Evolutionary conservation across 129 eudicot genomes (phyloP).

Genomic region (Flaveria bidentis): DNA sequence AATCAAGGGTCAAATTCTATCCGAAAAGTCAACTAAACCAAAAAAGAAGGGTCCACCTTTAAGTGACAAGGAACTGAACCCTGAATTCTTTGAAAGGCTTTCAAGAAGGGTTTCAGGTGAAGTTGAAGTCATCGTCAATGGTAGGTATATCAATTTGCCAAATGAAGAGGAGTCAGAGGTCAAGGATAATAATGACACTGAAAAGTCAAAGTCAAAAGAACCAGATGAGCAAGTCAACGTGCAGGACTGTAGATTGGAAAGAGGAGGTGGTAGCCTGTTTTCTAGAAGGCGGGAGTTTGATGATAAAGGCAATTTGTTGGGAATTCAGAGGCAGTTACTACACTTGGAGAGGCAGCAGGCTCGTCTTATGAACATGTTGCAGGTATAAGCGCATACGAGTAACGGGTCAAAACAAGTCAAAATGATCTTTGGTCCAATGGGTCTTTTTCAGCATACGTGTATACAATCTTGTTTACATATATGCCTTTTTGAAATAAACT

Average conservation of each 20-base stretch:
- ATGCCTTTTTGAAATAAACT: neutral
- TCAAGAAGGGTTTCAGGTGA: conserved; percentile 74
- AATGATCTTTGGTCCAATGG: neutral
- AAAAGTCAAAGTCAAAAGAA: conserved; percentile 38
- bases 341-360: conserved; percentile 84
- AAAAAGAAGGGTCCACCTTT: conserved; percentile 80
- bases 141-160: conserved; percentile 44
- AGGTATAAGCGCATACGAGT: conserved; percentile 32
- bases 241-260: conserved; percentile 38
- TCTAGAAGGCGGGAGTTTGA: conserved; percentile 49
- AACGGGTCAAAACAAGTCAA: neutral
- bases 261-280: conserved; percentile 31
- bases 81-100: conserved; percentile 85
- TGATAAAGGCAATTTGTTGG: conserved; percentile 68
- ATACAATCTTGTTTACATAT: neutral
- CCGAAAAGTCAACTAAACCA: conserved; percentile 60
- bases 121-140: conserved; percentile 84
- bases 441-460: neutral
- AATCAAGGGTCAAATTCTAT: conserved; percentile 46
- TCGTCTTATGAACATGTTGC: conserved; percentile 89
- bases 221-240: conserved; percentile 40
- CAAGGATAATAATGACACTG: conserved; percentile 34
- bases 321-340: conserved; percentile 80
- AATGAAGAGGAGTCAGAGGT: conserved; percentile 43
- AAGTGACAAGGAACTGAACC: conserved; percentile 74